phyloP scores from a whole-genome alignment of 306 rosid species.

The Medicago arabica region DNA sequence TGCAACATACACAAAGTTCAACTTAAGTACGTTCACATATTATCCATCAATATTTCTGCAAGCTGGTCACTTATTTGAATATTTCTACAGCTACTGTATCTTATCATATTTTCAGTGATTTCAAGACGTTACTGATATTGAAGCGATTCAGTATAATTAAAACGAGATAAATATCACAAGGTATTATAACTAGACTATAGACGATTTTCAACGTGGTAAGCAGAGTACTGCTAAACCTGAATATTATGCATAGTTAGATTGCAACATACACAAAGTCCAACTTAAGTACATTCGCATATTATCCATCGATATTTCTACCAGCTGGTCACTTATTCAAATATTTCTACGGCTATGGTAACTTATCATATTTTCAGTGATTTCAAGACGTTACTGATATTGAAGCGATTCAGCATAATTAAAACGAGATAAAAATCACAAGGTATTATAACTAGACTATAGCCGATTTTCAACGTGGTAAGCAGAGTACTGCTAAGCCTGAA shows the following conservation, averaged over 20 bases:
- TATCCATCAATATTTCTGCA: background rate
- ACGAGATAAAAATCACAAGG: background rate
- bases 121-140: conserved; percentile 5
- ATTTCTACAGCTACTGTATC: background rate
- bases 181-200: background rate
- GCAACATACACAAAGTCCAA: conserved; percentile 31
- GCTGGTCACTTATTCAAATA: background rate
- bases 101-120: background rate
- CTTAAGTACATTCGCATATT: conserved; percentile 2
- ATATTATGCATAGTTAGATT: conserved; percentile 5
- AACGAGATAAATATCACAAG: background rate
- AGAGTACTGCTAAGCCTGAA: conserved; percentile 1
- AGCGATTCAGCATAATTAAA: conserved; percentile 6
- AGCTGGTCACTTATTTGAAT: background rate
- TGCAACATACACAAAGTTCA: conserved; percentile 25
- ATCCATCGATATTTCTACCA: background rate
- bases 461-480: conserved; percentile 17
- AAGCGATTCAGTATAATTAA: conserved; percentile 10
- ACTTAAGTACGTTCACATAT: conserved; percentile 9
- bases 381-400: conserved; percentile 1
- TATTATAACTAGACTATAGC: background rate
- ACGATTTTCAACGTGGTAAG: conserved; percentile 16
- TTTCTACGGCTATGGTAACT: background rate
- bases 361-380: conserved; percentile 6
- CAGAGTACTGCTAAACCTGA: conserved; percentile 1